A percentile compares a stretch with the other conserved stretches of the same genome.
phyloP scores from a whole-genome alignment of 2,329 filamentous ascomycete species.

The Colletotrichum destructivum region DNA sequence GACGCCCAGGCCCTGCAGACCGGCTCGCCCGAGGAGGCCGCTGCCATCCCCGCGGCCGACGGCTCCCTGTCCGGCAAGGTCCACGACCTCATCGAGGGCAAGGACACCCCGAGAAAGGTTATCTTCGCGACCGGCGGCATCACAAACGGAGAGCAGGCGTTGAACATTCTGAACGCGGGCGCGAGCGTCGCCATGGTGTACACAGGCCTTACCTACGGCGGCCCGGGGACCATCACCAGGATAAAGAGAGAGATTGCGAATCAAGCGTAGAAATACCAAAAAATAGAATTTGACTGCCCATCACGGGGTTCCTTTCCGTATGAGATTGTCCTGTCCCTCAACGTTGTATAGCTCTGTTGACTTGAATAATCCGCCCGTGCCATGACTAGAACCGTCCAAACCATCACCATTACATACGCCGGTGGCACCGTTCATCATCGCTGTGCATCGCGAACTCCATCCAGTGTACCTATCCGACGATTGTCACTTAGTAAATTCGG shows the following conservation, averaged over 20 bases:
- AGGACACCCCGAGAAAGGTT: slow-evolving; percentile 72
- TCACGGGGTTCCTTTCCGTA: background rate
- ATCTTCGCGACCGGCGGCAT: slow-evolving; percentile 97
- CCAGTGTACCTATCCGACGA: no score
- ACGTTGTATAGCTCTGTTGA: no score
- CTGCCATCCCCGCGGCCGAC: slow-evolving; percentile 48
- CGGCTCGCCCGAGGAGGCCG: slow-evolving; percentile 50
- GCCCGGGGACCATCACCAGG: slow-evolving; percentile 74
- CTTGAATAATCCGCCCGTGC: background rate
- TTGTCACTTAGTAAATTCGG: no score
- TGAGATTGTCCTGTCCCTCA: no score
- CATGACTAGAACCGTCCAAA: background rate
- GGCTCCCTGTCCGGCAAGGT: slow-evolving; percentile 50
- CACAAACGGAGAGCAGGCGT: slow-evolving; percentile 87
- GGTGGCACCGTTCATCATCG: no score
- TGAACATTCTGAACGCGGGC: slow-evolving; percentile 87
- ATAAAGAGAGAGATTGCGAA: slow-evolving; percentile 75
- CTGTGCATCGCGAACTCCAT: no score
- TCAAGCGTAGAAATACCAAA: slow-evolving; percentile 50
- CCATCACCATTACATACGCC: background rate
- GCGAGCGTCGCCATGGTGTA: slow-evolving; percentile 94
- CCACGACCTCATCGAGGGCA: slow-evolving; percentile 41
- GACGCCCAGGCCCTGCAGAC: slow-evolving; percentile 65
- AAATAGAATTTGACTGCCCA: slow-evolving; percentile 28
- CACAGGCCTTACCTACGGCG: slow-evolving; percentile 79